A percentile compares a stretch with the other conserved stretches of the same genome.
Evolutionary conservation across 2,329 filamentous ascomycete species (phyloP).

Genomic region (Leptographium galeiforme): DNA sequence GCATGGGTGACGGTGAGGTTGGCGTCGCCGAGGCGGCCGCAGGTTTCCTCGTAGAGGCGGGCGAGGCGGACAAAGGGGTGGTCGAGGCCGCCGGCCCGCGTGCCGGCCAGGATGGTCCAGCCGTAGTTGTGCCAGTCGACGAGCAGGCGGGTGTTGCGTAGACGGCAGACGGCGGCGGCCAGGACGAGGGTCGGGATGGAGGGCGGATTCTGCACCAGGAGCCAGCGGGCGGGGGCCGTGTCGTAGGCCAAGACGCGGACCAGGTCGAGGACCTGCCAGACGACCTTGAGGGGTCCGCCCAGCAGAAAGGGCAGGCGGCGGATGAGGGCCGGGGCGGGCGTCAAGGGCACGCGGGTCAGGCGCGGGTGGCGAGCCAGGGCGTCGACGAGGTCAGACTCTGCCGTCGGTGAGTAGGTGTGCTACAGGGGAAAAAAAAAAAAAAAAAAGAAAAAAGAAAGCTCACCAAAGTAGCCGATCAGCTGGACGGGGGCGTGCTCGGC

Average conservation of each 20-base stretch:
- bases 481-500: constrained; percentile 71
- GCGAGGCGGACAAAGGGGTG: constrained; percentile 72
- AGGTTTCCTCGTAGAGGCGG: constrained; percentile 59
- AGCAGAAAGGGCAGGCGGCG: constrained; percentile 64
- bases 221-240: constrained; percentile 64
- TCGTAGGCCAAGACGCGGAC: constrained; percentile 60
- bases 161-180: constrained; percentile 55
- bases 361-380: constrained; percentile 55
- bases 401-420: constrained; percentile 3
- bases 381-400: constrained; percentile 70
- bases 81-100: constrained; percentile 31
- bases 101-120: constrained; percentile 72
- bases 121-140: constrained; percentile 99
- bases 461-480: constrained; percentile 78
- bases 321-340: constrained; percentile 51
- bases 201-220: constrained; percentile 75
- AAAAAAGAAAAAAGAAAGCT: constrained; percentile 2
- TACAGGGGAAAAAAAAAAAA: neutral
- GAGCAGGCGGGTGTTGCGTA: constrained; percentile 70
- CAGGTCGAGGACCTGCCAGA: constrained; percentile 66
- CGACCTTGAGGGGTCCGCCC: constrained; percentile 68
- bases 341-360: constrained; percentile 59
- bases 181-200: constrained; percentile 83
- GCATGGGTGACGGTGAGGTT: constrained; percentile 84
- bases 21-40: constrained; percentile 54